A percentile compares a stretch with the other conserved stretches of the same genome.
Evolutionary conservation across 441 rosid species (phyloP).

Genomic region (Bruguiera hainesii): DNA sequence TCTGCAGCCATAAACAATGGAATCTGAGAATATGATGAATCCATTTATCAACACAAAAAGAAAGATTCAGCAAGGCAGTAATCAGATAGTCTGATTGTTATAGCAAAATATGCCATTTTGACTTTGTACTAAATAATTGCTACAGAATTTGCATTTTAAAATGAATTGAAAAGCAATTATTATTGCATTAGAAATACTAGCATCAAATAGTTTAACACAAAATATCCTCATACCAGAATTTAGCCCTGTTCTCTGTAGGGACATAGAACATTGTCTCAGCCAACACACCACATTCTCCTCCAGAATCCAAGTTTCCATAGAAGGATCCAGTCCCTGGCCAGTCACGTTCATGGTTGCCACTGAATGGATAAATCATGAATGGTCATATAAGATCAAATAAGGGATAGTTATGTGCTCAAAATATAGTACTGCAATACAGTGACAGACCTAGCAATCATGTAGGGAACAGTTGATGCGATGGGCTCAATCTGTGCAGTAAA

Average conservation of each 20-base stretch:
- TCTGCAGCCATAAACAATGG: no score
- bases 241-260: slow-evolving; percentile 74
- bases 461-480: slow-evolving; percentile 74
- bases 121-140: background rate
- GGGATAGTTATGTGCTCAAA: slow-evolving; percentile 4
- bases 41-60: no score
- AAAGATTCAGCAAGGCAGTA: no score
- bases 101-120: background rate
- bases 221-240: slow-evolving; percentile 49
- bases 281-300: slow-evolving; percentile 89
- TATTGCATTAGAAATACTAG: background rate
- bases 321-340: slow-evolving; percentile 87
- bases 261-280: slow-evolving; percentile 83
- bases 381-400: slow-evolving; percentile 11
- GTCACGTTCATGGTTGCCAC: slow-evolving; percentile 92
- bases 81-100: background rate
- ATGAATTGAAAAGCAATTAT: background rate
- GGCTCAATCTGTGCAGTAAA: slow-evolving; percentile 79
- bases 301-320: slow-evolving; percentile 62
- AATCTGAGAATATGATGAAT: no score
- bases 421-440: background rate
- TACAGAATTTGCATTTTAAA: background rate
- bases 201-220: background rate
- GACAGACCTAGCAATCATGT: slow-evolving; percentile 74
- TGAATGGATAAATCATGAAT: slow-evolving; percentile 25